phyloP scores from a whole-genome alignment of 169 alveolate species.

The Cryptosporidium sp. region DNA sequence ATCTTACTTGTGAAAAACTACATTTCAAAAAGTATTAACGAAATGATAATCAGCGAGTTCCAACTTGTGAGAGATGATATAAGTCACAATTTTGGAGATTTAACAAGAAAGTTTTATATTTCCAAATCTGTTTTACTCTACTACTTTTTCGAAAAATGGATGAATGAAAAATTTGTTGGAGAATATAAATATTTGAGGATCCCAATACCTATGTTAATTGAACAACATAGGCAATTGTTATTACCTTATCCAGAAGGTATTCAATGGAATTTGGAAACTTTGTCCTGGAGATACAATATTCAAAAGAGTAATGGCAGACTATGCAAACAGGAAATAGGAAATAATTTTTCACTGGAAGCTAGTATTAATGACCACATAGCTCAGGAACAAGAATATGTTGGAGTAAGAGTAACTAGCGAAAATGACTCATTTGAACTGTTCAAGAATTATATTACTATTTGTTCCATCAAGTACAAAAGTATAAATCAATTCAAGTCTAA shows the following conservation, averaged over 20 bases:
- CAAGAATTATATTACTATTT: conserved; percentile 33
- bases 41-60: conserved; percentile 57
- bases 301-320: conserved; percentile 13
- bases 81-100: conserved; percentile 8
- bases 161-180: conserved; percentile 28
- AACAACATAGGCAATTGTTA: conserved; percentile 52
- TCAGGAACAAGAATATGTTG: conserved; percentile 29
- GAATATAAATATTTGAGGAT: conserved; percentile 62
- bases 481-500: neutral
- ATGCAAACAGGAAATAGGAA: conserved; percentile 1
- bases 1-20: conserved; percentile 49
- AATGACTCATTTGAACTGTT: conserved; percentile 34
- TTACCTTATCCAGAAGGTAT: conserved; percentile 69
- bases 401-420: neutral
- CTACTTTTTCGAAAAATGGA: conserved; percentile 69
- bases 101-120: conserved; percentile 35
- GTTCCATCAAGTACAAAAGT: conserved; percentile 52
- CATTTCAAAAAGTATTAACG: conserved; percentile 14
- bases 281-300: conserved; percentile 51
- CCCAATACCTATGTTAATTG: conserved; percentile 58
- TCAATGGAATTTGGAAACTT: conserved; percentile 34
- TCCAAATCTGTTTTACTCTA: conserved; percentile 57
- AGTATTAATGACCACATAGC: conserved; percentile 22
- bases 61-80: conserved; percentile 38
- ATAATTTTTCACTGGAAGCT: conserved; percentile 4